Evolutionary conservation across 2,329 filamentous ascomycete species (phyloP), one percentile per base, ranked within the genome.

Genomic region (Venturia carpophila): DNA sequence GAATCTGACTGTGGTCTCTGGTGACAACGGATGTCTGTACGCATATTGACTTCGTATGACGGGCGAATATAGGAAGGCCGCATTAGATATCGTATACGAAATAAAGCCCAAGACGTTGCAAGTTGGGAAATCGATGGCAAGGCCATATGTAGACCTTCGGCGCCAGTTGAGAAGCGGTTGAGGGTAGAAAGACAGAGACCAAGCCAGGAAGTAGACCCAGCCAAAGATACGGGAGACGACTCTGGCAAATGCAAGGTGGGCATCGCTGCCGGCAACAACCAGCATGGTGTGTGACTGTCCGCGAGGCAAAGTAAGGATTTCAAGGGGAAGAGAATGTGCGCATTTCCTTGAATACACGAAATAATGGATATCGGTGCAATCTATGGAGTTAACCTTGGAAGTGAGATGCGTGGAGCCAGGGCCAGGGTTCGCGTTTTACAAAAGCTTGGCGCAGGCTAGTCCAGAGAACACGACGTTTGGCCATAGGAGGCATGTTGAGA

Each of bases 91-190:
- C 60, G 89, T 82, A 77, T 97, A 97, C 68, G 86, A 84, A 39
- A 83, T 74, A 77, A 93, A 94, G 65, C 90, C 89, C 79, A 83
- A 74, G 47, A 82, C 73, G 76, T 94, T 94, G 70, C 91, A 81
- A 21, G 89, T 82, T 21, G 91, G 91, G 72, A 95, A 97, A 75
- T 97, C 92, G 69, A 96, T 87, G 0, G 91, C 90, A 5, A 93
- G 87, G 49, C 94, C 94, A 24, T 85, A 83, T 5, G 92, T 97
- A 10, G 90, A 89, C 66, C 85, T 84, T 64, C 91, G 87, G 39
- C 80, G 80, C 74, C 82, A 88, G 80, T 97, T 97, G 68, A 91
- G 83, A 67, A 95, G 77, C 7, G 89, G 86, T 74, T 67, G 66
- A n/a, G 66, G 66, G 27, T 67, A 67, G 62, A 67, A 67, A 21